Evolutionary conservation across 169 alveolate species (phyloP).

Genomic region (Eimeria necatrix): DNA sequence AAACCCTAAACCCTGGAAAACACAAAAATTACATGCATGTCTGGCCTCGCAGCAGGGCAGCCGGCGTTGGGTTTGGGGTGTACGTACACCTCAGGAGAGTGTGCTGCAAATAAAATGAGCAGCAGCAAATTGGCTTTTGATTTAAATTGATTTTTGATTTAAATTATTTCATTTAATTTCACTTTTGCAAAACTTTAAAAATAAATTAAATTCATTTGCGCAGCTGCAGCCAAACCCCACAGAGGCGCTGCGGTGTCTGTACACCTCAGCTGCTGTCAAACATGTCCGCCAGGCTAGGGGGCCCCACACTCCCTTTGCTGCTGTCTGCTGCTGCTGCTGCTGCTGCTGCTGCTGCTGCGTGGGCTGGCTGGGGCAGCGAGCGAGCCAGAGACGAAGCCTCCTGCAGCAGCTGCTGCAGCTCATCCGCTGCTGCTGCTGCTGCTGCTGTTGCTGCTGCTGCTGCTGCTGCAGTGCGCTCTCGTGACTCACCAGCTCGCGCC

Average conservation of each 20-base stretch:
- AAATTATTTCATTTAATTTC: not conserved
- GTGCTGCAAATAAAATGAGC: too few relatives aligned
- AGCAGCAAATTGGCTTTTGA: too few relatives aligned
- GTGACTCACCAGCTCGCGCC: not conserved
- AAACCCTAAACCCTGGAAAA: too few relatives aligned
- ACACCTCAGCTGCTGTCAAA: conserved; percentile 14
- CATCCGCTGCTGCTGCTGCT: conserved; percentile 27
- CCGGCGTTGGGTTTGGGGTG: not conserved
- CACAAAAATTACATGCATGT: too few relatives aligned
- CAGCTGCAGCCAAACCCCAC: not conserved
- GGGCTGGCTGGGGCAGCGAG: not conserved
- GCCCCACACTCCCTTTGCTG: not conserved
- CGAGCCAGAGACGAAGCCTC: not conserved
- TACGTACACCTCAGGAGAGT: conserved; percentile 15
- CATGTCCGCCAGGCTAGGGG: not conserved
- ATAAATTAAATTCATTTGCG: not conserved
- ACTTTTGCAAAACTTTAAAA: not conserved
- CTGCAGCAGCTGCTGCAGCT: conserved; percentile 51
- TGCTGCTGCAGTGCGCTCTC: not conserved
- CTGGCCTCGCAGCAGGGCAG: too few relatives aligned
- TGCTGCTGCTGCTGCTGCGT: too few relatives aligned
- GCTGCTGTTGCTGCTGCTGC: not conserved
- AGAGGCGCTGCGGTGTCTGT: not conserved
- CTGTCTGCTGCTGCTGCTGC: conserved; percentile 10
- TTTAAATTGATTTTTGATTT: not conserved